Evolutionary conservation across 176 grass and related monocot genomes (phyloP).

Genomic region (Triticum aestivum): DNA sequence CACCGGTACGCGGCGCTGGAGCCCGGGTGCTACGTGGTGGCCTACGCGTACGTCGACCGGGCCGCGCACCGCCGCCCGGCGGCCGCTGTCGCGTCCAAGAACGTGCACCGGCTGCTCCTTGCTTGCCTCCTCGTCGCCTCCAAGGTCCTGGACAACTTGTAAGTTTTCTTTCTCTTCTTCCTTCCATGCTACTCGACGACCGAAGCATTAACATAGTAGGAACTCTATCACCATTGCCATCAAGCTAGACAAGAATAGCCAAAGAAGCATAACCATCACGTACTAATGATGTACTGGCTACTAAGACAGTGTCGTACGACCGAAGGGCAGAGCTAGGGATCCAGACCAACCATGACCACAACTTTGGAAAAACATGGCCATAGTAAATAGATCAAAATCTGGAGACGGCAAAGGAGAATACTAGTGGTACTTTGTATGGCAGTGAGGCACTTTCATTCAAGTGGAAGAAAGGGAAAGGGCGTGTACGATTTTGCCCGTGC

Average conservation of each 20-base stretch:
- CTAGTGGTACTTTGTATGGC: neutral
- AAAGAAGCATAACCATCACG: neutral
- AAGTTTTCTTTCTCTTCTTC: constrained; percentile 18
- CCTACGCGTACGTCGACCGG: constrained; percentile 72
- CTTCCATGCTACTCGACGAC: neutral
- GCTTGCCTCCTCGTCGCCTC: constrained; percentile 80
- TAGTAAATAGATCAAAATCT: neutral
- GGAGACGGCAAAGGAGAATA: neutral
- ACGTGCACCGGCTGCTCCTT: constrained; percentile 81
- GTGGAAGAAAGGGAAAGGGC: neutral
- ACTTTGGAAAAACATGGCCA: neutral
- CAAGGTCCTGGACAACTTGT: constrained; percentile 92
- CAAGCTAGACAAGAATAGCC: neutral
- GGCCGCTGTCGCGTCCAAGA: constrained; percentile 55
- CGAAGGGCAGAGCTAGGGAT: neutral
- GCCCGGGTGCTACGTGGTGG: constrained; percentile 71
- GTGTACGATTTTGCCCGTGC: neutral
- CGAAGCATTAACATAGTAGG: neutral
- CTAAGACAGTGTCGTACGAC: neutral
- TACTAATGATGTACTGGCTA: neutral
- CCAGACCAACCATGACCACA: neutral
- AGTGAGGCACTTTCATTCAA: neutral
- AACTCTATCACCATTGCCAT: neutral
- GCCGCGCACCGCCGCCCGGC: constrained; percentile 55
- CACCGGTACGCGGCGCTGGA: constrained; percentile 66